Base-by-base conservation (phyloP, 1,284 basidiomycete genomes). In the Schizophyllum amplum region DNA sequence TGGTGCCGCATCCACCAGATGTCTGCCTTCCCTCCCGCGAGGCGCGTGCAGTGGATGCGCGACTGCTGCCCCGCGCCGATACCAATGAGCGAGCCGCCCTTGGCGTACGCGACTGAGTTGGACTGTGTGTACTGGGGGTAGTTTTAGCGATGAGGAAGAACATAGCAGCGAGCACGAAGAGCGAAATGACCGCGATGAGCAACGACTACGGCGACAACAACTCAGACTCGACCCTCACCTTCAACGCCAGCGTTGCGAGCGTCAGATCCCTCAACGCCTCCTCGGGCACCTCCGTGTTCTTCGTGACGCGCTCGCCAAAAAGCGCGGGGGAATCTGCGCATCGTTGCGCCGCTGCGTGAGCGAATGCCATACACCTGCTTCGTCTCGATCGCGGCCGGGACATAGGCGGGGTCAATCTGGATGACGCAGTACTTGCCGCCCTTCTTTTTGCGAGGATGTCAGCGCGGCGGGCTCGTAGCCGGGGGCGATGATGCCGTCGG, bases 1-100 rank as follows among this genome's bases (percentile, higher is more conserved):
- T 98, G 94, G 76, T 98, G 94, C 42, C 96, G 87, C 58, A 98
- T 81, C 96, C 97, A 99, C 94, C 96, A 99, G 66, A 95, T 84
- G 76, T 99, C 97, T n/a, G 94, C 94, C 76, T 99, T 99, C 61
- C 87, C 84, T 11, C 97, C 96, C 1, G 97, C 97, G 51, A 99
- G 86, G 54, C 97, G 90, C 21, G 96, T 99, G 76, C 97, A 99
- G 79, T 99, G 97, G 70, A 99, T 99, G 57, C 96, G 92, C 7
- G 94, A 98, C 72, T 99, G 97, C 71, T 99, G 96, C 15, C 97
- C 96, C 0, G 97, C 97, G 54, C 96, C 96, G 53, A 98, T 88
- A 57, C 97, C 97, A 66, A 99, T 84, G 69, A 98, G 90, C 27
- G 94, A 86, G 42, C 96, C 97, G 68, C 87, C 88, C 66, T 90